phyloP scores from a whole-genome alignment of 768 basidiomycete species.

The Termitomyces heimii region DNA sequence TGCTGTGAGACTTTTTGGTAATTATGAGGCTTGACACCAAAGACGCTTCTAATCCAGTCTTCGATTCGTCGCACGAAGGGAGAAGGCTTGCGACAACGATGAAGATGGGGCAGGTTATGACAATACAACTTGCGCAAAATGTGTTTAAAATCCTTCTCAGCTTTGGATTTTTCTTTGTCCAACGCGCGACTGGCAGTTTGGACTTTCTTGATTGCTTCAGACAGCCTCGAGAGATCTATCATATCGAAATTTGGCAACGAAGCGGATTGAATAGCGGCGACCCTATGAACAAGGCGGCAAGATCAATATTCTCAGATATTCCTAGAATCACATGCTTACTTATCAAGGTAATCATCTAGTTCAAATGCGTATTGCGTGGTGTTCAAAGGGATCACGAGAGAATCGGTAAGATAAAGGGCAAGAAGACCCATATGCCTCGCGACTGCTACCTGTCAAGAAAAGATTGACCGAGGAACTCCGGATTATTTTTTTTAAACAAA shows the following conservation, averaged over 20 bases:
- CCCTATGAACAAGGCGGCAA: constrained; percentile 25
- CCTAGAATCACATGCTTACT: constrained; percentile 30
- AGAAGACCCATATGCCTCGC: constrained; percentile 64
- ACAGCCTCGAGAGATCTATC: constrained; percentile 37
- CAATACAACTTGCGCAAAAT: constrained; percentile 34
- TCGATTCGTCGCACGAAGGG: constrained; percentile 18
- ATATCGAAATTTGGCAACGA: constrained; percentile 10
- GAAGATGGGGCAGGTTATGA: constrained; percentile 14
- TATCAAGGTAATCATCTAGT: constrained; percentile 54
- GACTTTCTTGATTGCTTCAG: constrained; percentile 39
- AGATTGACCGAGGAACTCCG: not conserved
- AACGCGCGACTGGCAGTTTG: constrained; percentile 47
- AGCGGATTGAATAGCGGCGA: constrained; percentile 39
- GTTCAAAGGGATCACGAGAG: constrained; percentile 65
- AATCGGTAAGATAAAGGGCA: constrained; percentile 55
- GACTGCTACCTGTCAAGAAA: constrained; percentile 44
- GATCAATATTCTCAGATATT: not conserved
- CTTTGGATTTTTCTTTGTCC: constrained; percentile 52
- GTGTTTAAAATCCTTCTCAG: constrained; percentile 45
- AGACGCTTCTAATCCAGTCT: constrained; percentile 31
- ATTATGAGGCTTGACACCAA: constrained; percentile 29
- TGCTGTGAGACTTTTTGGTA: constrained; percentile 3
- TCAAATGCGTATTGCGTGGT: constrained; percentile 72
- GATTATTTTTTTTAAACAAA: not conserved
- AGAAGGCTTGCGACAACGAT: constrained; percentile 16